Evolutionary conservation across 768 basidiomycete genomes (phyloP).

Genomic region (Kwoniella europaea): DNA sequence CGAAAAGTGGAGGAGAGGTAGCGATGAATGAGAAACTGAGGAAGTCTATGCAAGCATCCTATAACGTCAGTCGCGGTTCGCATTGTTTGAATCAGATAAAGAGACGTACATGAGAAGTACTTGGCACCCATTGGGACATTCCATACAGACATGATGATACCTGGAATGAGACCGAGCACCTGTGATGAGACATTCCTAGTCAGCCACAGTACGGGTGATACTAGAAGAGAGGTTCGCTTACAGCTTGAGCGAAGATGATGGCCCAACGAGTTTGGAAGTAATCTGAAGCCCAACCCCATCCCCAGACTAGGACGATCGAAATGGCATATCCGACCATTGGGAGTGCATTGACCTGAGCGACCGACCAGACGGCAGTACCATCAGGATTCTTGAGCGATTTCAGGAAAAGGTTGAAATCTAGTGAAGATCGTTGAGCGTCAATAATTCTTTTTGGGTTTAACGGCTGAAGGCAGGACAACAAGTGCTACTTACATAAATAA

Average conservation of each 20-base stretch:
- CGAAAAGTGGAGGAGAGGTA: conserved; percentile 41
- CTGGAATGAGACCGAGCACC: conserved; percentile 31
- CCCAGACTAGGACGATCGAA: neutral
- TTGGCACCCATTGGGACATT: conserved; percentile 47
- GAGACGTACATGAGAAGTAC: conserved; percentile 46
- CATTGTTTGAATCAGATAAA: no score
- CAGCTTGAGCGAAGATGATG: conserved; percentile 2
- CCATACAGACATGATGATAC: conserved; percentile 52
- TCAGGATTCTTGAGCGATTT: conserved; percentile 29
- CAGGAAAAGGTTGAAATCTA: conserved; percentile 37
- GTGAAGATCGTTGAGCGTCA: neutral
- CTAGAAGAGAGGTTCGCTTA: conserved; percentile 6
- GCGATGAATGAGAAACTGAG: conserved; percentile 1
- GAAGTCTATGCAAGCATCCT: neutral
- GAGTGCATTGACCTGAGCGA: conserved; percentile 20
- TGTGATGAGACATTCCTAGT: conserved; percentile 16
- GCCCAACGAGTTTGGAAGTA: neutral
- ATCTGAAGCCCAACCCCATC: neutral
- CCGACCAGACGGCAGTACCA: conserved; percentile 20
- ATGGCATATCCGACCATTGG: conserved; percentile 25
- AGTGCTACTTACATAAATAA: conserved; percentile 32
- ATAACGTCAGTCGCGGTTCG: neutral
- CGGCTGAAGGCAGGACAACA: neutral
- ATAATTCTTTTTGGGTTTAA: neutral
- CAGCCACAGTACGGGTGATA: conserved; percentile 43